phyloP scores from a whole-genome alignment of 495 filamentous ascomycete species.

The Immersiella caudata region DNA sequence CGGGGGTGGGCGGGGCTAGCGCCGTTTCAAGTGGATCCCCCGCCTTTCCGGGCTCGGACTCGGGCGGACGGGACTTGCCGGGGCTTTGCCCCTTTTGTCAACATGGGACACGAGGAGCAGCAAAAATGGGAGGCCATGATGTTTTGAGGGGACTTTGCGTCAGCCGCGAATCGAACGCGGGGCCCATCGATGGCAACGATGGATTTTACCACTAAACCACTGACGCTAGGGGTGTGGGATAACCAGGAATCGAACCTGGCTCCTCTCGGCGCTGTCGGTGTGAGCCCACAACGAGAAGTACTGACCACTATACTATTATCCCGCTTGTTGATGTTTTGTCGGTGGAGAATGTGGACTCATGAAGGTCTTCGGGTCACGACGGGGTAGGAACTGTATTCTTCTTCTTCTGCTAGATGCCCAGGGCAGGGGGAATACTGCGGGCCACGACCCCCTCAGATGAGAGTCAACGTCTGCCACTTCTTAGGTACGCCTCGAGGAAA shows the following conservation, averaged over 20 bases:
- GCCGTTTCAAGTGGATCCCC: neutral
- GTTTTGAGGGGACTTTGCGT: neutral
- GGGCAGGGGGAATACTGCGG: neutral
- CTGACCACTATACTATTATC: constrained; percentile 1
- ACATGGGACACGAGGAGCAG: too few relatives aligned
- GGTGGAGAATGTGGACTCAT: too few relatives aligned
- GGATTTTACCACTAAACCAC: constrained; percentile 23
- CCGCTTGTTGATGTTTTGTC: neutral
- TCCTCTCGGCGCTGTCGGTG: neutral
- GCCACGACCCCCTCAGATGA: neutral
- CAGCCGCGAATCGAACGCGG: constrained; percentile 57
- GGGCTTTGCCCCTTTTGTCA: neutral
- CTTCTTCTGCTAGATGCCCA: too few relatives aligned
- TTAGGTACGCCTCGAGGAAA: neutral
- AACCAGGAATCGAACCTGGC: neutral
- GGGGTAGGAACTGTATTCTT: too few relatives aligned
- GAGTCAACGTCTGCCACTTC: neutral
- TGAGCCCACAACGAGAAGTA: neutral
- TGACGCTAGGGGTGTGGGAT: constrained; percentile 1
- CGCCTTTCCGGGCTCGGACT: neutral
- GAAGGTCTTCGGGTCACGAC: too few relatives aligned
- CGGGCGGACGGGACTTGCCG: neutral
- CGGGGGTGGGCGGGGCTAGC: neutral
- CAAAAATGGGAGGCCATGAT: neutral
- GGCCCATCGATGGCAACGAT: constrained; percentile 48